Evolutionary conservation across 73 alveolate genomes (phyloP), one percentile per base, ranked within the genome.

Genomic region (Symbiodinium pilosum): DNA sequence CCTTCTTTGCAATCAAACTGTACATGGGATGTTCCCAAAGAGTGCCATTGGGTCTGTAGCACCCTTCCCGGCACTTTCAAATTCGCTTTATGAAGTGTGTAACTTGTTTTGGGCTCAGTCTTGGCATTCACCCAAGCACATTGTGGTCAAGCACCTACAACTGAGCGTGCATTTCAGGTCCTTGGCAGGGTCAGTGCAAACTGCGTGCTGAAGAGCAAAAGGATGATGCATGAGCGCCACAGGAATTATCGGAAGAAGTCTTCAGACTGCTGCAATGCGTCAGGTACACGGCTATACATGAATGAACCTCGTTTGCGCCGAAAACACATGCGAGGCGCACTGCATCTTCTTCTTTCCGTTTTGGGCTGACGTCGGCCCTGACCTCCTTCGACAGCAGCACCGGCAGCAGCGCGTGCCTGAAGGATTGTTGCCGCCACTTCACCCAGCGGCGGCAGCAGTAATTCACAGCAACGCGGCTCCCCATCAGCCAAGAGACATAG

Each of bases 351-450:
- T 26, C 41, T 64, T 28, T 3, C 73, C 73, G 26, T 54, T 54
- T 54, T n/a, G n/a, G n/a, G 59, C 59, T 47, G 38, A 64, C 81
- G 12, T 18, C 20, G 32, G 4, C 38, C 20, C 41, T 64, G 32
- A 14, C 38, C 34, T 64, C 38, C 81, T 64, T 38, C 81, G 81
- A 28, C 81, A 64, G 38, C 81, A 28, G 41, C 81, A 64, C 24
- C 38, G 20, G 81, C 81, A 64, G 81, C 81, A 64, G 38, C 81
- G 81, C 81, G 30, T 64, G 81, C 81, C 81, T 64, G 39, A 64
- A 28, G 77, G 7, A 7, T 26, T 8, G 21, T 26, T 64, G 77
- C 1, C 32, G 77, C 1, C 11, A 36, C 77, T 12, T 30, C 38
- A 56, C 9, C 40, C 40, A 36, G 16, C 59, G 14, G 39, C 12